Base-by-base conservation (phyloP, 495 filamentous ascomycete genomes). In the Jackrogersella multiformis region DNA sequence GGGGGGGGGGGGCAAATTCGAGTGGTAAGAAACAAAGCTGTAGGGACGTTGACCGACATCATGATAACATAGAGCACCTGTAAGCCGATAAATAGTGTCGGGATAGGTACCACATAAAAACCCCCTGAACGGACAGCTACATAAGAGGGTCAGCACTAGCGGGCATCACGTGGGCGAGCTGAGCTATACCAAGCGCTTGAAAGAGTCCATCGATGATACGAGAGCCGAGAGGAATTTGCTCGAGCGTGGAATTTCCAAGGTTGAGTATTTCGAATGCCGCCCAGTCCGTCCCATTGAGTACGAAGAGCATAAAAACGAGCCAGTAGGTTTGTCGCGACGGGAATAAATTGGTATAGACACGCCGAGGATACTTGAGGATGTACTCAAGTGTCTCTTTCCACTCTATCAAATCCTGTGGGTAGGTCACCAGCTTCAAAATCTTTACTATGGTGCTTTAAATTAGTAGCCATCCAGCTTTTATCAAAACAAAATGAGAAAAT, bases 1-100 rank as follows among this genome's bases (percentile, higher is more conserved):
- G 36, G 20, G 42, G 24, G 13, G 15, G 23, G 32, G 26, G 10
- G 5, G 16, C 9, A 18, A n/a, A 32, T 38, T 41, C 13, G 36
- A 41, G 52, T 38, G 0, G 13, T 41, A 16, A 32, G 12, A 7
- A 10, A 55, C n/a, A 12, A 23, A 18, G 18, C 3, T 8, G 9
- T 12, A 13, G 13, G n/a, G 48, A 18, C 26, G 15, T 39, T 39
- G 15, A 64, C 66, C 35, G 30, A 69, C 91, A 96, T 96, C 92
- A 95, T 96, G 21, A 94, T 85, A n/a, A 93, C 87, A 74, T 96
- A 96, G 20, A 95, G 80, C 13, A 93, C 83, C 63, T 93, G 89
- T 0, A 96, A 79, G 2, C 87, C 87, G 56, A 92, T 89, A 21
- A 87, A 89, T 4, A 94, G 79, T 18, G 81, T 80, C 10, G 91